phyloP scores from a whole-genome alignment of 495 filamentous ascomycete genomes.

The Daldinia childiae region DNA sequence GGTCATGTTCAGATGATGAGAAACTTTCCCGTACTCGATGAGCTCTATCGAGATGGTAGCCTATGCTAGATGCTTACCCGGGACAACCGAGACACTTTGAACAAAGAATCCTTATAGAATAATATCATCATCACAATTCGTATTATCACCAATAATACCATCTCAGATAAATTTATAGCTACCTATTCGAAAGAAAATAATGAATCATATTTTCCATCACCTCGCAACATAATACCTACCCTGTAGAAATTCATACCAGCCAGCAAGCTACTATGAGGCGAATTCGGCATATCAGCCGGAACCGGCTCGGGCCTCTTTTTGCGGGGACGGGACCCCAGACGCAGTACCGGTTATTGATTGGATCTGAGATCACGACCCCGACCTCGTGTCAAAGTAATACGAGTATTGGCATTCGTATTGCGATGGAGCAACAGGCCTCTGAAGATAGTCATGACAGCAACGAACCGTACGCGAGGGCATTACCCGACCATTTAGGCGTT shows the following conservation, averaged over 20 bases:
- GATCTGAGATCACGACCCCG: constrained; percentile 6
- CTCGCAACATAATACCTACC: neutral
- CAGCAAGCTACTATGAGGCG: neutral
- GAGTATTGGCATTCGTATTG: constrained; percentile 43
- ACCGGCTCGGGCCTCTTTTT: constrained; percentile 12
- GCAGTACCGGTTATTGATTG: constrained; percentile 14
- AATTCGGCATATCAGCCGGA: constrained; percentile 1
- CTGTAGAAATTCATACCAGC: neutral
- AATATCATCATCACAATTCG: neutral
- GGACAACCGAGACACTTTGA: neutral
- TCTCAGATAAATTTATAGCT: neutral
- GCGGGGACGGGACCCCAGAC: constrained; percentile 18
- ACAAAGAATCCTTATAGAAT: neutral
- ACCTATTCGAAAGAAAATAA: neutral
- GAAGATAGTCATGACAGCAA: constrained; percentile 16
- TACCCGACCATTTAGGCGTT: neutral
- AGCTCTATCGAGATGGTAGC: neutral
- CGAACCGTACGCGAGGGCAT: constrained; percentile 11
- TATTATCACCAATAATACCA: neutral
- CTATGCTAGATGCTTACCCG: neutral
- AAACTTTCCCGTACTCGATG: neutral
- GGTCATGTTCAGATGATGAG: neutral
- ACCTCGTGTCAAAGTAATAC: constrained; percentile 48
- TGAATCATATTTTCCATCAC: neutral
- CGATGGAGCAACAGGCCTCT: neutral